phyloP scores from a whole-genome alignment of 2,329 filamentous ascomycete species.

The Colletotrichum costaricense region DNA sequence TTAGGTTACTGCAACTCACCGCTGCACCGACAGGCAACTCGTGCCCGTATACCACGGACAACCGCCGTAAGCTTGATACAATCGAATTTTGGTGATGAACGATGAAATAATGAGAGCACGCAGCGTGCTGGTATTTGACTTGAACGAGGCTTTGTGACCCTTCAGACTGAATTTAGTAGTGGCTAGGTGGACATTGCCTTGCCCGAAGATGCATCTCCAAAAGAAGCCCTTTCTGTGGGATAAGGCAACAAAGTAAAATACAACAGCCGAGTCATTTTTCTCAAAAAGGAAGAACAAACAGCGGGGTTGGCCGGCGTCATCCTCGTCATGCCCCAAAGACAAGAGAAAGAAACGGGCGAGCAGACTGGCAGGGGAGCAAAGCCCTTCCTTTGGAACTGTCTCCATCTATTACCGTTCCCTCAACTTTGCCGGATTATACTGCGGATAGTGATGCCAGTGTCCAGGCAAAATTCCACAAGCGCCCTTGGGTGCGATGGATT shows the following conservation, averaged over 20 bases:
- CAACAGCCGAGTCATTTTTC: slow-evolving; percentile 7
- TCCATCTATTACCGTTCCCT: not conserved
- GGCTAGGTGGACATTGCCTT: not conserved
- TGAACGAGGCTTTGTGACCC: not conserved
- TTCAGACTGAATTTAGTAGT: not conserved
- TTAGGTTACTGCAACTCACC: slow-evolving; percentile 14
- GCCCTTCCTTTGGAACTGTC: not conserved
- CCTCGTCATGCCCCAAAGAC: not conserved
- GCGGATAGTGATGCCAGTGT: not conserved
- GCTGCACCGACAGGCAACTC: slow-evolving; percentile 23
- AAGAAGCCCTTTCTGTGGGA: not conserved
- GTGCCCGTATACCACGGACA: not conserved
- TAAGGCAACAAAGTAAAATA: not conserved
- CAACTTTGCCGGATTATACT: not conserved
- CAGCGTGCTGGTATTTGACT: not conserved
- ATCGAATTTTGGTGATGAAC: not conserved
- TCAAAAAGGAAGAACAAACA: not conserved
- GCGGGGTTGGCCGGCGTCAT: slow-evolving; percentile 11
- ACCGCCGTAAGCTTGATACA: slow-evolving; percentile 10
- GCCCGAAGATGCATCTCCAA: not conserved
- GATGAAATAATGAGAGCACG: not conserved
- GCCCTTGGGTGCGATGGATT: not conserved
- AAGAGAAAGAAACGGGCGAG: not conserved
- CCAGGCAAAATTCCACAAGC: not conserved
- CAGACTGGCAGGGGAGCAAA: not conserved